phyloP scores from a whole-genome alignment of 2,329 filamentous ascomycete species.

The Pseudocercospora ulei region DNA sequence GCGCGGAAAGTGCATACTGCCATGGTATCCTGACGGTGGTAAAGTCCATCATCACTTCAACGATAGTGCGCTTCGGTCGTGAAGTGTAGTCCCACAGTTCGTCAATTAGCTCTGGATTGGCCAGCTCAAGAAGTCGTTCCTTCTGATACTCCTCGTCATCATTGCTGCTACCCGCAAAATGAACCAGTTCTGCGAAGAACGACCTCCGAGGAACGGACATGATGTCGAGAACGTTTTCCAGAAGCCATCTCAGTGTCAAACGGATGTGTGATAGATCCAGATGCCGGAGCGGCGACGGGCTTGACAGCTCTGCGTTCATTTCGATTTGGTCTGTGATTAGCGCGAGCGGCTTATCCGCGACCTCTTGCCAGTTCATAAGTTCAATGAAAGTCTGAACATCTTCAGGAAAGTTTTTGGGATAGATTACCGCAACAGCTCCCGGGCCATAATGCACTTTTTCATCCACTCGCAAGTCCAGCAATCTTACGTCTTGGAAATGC shows the following conservation, averaged over 20 bases:
- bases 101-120: conserved; percentile 66
- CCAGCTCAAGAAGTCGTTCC: conserved; percentile 75
- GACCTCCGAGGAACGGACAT: conserved; percentile 77
- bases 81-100: conserved; percentile 96
- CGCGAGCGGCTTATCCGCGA: conserved; percentile 61
- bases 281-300: conserved; percentile 35
- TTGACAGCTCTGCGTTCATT: conserved; percentile 27
- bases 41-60: conserved; percentile 90
- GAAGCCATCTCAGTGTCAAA: conserved; percentile 61
- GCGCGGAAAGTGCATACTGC: conserved; percentile 58
- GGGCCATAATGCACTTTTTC: conserved; percentile 49
- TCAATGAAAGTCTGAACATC: conserved; percentile 72
- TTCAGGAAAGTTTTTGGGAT: conserved; percentile 72
- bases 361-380: conserved; percentile 64
- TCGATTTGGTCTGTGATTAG: conserved; percentile 37
- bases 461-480: conserved; percentile 52
- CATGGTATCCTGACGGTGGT: conserved; percentile 71
- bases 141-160: conserved; percentile 48
- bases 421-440: conserved; percentile 71
- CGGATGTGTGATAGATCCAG: conserved; percentile 35
- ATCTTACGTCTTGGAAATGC: conserved; percentile 93
- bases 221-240: conserved; percentile 79
- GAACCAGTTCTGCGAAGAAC: conserved; percentile 70
- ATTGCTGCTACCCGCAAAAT: conserved; percentile 60
- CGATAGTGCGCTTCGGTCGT: conserved; percentile 74